These are phyloP conservation scores for Fusarium sp. DNA, from an alignment of 2,329 filamentous ascomycete species.

Conservation along the genomic window DNA sequence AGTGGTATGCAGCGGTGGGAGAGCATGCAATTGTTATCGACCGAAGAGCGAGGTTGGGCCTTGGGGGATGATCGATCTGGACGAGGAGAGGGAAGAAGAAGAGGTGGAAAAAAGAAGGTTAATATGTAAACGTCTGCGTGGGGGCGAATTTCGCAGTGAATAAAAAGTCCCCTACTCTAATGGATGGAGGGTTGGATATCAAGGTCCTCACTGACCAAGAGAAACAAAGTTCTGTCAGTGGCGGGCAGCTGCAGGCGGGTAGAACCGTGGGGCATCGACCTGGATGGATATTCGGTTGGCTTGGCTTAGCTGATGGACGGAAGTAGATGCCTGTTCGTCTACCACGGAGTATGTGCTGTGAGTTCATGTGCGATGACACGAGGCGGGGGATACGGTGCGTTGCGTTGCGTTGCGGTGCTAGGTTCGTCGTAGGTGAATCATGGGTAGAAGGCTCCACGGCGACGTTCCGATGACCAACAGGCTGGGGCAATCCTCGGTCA, in stretches of 20 bases:
- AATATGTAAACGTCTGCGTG: conserved; percentile 9
- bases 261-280: conserved; percentile 13
- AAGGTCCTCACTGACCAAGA: conserved; percentile 29
- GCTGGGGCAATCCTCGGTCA: not conserved
- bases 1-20: not conserved
- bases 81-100: not conserved
- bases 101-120: not conserved
- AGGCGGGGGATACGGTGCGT: not conserved
- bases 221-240: conserved; percentile 17
- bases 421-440: not conserved
- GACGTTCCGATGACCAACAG: not conserved
- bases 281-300: conserved; percentile 15
- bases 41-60: not conserved
- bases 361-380: conserved; percentile 17
- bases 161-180: not conserved
- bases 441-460: not conserved
- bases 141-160: not conserved
- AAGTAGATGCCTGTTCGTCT: not conserved
- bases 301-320: not conserved
- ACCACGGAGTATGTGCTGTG: not conserved
- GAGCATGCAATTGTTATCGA: conserved; percentile 1
- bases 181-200: conserved; percentile 14
- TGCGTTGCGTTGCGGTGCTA: not conserved
- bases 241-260: not conserved
- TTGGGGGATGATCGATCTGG: not conserved